Evolutionary conservation across 495 filamentous ascomycete species (phyloP).

Genomic region (Paragyromitra xinjiangensis): DNA sequence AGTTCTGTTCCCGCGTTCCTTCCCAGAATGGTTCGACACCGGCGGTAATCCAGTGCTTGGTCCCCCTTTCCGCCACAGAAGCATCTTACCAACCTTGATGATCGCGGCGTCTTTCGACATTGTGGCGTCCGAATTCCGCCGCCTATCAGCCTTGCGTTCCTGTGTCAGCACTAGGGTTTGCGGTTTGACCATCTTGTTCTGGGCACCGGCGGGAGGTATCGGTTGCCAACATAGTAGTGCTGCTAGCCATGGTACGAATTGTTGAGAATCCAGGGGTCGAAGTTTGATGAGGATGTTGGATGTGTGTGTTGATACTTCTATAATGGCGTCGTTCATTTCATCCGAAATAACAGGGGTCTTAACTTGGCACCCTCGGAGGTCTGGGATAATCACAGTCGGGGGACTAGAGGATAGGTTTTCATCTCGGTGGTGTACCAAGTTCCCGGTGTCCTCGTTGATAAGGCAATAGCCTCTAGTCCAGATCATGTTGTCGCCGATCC

Average conservation of each 20-base stretch:
- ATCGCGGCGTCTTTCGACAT: slow-evolving; percentile 81
- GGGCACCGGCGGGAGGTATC: slow-evolving; percentile 76
- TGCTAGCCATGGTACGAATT: slow-evolving; percentile 91
- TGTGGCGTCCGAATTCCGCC: slow-evolving; percentile 70
- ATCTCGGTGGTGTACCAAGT: slow-evolving; percentile 69
- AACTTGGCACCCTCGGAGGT: slow-evolving; percentile 87
- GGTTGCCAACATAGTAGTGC: slow-evolving; percentile 95
- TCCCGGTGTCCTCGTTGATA: slow-evolving; percentile 72
- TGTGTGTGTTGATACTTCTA: slow-evolving; percentile 79
- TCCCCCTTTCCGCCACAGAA: slow-evolving; percentile 80
- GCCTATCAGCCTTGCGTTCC: slow-evolving; percentile 63
- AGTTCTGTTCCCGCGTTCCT: slow-evolving; percentile 31
- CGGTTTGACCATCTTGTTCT: slow-evolving; percentile 76
- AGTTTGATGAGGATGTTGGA: slow-evolving; percentile 76
- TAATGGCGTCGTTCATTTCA: slow-evolving; percentile 70
- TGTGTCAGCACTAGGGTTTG: slow-evolving; percentile 64
- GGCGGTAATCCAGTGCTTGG: slow-evolving; percentile 60
- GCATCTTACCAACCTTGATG: slow-evolving; percentile 96
- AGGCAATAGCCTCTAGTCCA: slow-evolving; percentile 72
- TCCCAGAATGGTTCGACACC: slow-evolving; percentile 43
- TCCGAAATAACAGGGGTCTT: slow-evolving; percentile 71
- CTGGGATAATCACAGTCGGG: slow-evolving; percentile 70
- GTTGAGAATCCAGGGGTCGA: slow-evolving; percentile 74
- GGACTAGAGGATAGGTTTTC: slow-evolving; percentile 62
- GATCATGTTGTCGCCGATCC: slow-evolving; percentile 63